Evolutionary conservation across 2,329 filamentous ascomycete genomes (phyloP).

Genomic region (Phialocephala subalpina): DNA sequence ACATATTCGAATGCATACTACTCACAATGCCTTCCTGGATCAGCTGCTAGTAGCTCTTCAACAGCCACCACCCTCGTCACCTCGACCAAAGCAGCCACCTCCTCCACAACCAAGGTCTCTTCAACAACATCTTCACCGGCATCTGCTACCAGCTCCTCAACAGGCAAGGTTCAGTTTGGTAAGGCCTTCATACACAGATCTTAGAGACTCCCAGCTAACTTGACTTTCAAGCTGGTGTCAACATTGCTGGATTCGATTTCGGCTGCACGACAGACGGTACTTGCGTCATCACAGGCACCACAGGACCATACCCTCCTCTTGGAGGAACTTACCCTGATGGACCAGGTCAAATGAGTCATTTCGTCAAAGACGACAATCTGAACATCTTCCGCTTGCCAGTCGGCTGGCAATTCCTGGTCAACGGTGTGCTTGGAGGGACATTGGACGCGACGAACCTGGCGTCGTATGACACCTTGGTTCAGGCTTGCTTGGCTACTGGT

Average conservation of each 20-base stretch:
- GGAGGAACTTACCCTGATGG: conserved; percentile 44
- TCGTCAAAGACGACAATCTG: conserved; percentile 56
- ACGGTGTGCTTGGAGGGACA: conserved; percentile 56
- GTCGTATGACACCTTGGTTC: conserved; percentile 62
- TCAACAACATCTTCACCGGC: background rate
- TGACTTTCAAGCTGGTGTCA: conserved; percentile 33
- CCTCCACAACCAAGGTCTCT: background rate
- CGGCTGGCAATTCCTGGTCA: conserved; percentile 67
- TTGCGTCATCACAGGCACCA: conserved; percentile 43
- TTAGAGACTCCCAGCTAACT: background rate
- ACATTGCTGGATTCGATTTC: conserved; percentile 54
- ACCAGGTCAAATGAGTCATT: conserved; percentile 36
- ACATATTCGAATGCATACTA: conserved; percentile 4
- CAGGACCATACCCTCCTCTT: conserved; percentile 44
- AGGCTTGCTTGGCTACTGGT: conserved; percentile 63
- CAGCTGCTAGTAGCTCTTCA: background rate
- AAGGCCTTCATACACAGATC: background rate
- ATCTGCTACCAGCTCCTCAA: background rate
- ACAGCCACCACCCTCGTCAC: background rate
- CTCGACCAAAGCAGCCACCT: background rate
- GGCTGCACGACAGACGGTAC: conserved; percentile 51
- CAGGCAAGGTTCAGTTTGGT: conserved; percentile 9
- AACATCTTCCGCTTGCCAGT: conserved; percentile 66
- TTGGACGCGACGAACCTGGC: conserved; percentile 57
- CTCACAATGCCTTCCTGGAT: conserved; percentile 5